Percentiles rank a stretch among this genome's conserved stretches.
Conservation (phyloP, 805 yeast genomes). For the Ogataea trehaloabstinens region DNA sequence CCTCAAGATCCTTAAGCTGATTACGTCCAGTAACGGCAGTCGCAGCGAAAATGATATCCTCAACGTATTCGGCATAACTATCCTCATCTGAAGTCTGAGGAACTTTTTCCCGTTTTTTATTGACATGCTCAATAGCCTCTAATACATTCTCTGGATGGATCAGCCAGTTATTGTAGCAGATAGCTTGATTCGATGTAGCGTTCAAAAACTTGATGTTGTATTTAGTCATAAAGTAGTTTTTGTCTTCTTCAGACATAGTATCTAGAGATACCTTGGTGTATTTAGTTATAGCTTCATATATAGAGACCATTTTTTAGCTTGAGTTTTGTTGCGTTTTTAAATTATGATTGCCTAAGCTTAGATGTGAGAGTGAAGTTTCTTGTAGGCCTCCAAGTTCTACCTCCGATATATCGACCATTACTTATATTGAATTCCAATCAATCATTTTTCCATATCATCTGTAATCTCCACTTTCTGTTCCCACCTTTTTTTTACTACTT, state of each 20-base stretch:
- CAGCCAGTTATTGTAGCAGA: constrained; percentile 22
- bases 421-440: too few species aligned
- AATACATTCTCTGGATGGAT: constrained; percentile 20
- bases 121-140: constrained; percentile 20
- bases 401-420: too few species aligned
- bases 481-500: too few species aligned
- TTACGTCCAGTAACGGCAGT: constrained; percentile 26
- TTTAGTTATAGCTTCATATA: constrained; percentile 19
- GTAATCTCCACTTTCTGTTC: too few species aligned
- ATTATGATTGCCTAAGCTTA: too few species aligned
- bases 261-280: constrained; percentile 23
- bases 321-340: too few species aligned
- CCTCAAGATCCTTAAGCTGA: constrained; percentile 20
- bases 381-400: too few species aligned
- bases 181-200: constrained; percentile 31
- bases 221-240: constrained; percentile 13
- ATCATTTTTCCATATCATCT: too few species aligned
- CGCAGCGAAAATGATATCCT: constrained; percentile 18
- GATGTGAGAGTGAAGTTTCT: too few species aligned
- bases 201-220: constrained; percentile 20
- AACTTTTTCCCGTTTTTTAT: constrained; percentile 8
- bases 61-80: constrained; percentile 12
- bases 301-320: constrained; percentile 3
- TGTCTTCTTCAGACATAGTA: constrained; percentile 23
- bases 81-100: constrained; percentile 15